A percentile compares a stretch with the other conserved stretches of the same genome.
phyloP scores from a whole-genome alignment of 208 protist species.

The Trypanosoma avium region DNA sequence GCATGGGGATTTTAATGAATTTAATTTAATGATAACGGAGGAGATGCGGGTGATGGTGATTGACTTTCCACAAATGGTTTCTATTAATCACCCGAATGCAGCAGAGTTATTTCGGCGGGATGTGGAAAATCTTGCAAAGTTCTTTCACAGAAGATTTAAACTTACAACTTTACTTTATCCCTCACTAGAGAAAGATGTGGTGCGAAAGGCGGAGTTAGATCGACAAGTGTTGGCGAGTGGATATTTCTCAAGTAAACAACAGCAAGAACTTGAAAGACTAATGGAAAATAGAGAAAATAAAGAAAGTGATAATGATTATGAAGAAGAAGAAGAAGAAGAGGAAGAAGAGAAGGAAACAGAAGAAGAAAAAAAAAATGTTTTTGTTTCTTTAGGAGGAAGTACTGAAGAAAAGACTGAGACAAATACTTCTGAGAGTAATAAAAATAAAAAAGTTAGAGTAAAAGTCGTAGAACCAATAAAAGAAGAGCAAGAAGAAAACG shows the following conservation, averaged over 20 bases:
- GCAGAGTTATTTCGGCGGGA: constrained; percentile 96
- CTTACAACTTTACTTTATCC: constrained; percentile 68
- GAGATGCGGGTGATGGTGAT: constrained; percentile 95
- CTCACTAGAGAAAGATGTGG: constrained; percentile 75
- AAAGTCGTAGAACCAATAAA: constrained; percentile 1
- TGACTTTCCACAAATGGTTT: constrained; percentile 99
- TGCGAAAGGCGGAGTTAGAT: constrained; percentile 72
- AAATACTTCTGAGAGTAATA: not conserved
- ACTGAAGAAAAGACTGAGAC: not conserved
- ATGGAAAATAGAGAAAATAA: constrained; percentile 48
- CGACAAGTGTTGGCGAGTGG: constrained; percentile 81
- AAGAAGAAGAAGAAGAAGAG: constrained; percentile 27
- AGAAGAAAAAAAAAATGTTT: not conserved
- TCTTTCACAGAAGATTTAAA: constrained; percentile 94
- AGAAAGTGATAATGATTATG: constrained; percentile 2
- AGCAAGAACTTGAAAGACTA: constrained; percentile 72
- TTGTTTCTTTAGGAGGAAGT: too few species aligned
- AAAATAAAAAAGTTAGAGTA: not conserved
- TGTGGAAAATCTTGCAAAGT: constrained; percentile 95
- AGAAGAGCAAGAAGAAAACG: too few species aligned
- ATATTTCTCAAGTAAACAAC: constrained; percentile 64
- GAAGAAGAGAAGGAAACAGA: constrained; percentile 15
- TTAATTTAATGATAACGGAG: constrained; percentile 97
- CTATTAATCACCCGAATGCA: constrained; percentile 95
- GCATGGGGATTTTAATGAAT: constrained; percentile 99